A percentile compares a stretch with the other conserved stretches of the same genome.
phyloP scores from a whole-genome alignment of 129 eudicot genomes.

The Silybum marianum region DNA sequence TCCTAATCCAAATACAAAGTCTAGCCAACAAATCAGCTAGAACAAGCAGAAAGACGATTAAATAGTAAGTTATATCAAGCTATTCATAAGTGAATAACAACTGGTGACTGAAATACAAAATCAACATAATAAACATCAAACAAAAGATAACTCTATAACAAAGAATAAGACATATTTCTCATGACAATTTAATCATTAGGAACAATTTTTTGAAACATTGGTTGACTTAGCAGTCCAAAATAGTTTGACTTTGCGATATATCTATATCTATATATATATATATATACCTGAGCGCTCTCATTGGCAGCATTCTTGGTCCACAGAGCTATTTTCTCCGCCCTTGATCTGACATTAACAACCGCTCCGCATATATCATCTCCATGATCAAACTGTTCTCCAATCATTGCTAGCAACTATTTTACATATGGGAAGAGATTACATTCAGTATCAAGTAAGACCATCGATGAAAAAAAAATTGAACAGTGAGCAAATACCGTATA shows the following conservation, averaged over 20 bases:
- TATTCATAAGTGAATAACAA: not conserved
- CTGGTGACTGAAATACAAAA: not conserved
- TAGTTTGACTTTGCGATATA: not conserved
- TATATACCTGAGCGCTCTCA: constrained; percentile 86
- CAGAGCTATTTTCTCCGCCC: constrained; percentile 64
- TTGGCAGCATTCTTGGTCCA: constrained; percentile 99
- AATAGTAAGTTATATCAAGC: not conserved
- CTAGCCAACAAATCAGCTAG: not conserved
- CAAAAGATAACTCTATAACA: not conserved
- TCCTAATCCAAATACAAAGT: no score
- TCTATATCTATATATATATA: no score
- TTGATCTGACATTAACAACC: constrained; percentile 76
- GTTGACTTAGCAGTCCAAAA: not conserved
- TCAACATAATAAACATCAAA: not conserved
- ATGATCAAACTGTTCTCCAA: constrained; percentile 93
- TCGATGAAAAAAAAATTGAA: not conserved
- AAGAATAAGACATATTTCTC: not conserved
- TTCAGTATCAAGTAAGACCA: not conserved
- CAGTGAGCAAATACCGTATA: constrained; percentile 54
- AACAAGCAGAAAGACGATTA: not conserved
- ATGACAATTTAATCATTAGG: not conserved
- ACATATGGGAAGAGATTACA: constrained; percentile 17
- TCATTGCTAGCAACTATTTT: constrained; percentile 82
- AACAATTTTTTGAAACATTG: not conserved
- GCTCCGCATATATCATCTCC: constrained; percentile 99